A percentile compares a stretch with the other conserved stretches of the same genome.
These are phyloP conservation scores for Passalora sequoiae DNA, from an alignment of 2,329 filamentous ascomycete genomes.

Conservation along the genomic window DNA sequence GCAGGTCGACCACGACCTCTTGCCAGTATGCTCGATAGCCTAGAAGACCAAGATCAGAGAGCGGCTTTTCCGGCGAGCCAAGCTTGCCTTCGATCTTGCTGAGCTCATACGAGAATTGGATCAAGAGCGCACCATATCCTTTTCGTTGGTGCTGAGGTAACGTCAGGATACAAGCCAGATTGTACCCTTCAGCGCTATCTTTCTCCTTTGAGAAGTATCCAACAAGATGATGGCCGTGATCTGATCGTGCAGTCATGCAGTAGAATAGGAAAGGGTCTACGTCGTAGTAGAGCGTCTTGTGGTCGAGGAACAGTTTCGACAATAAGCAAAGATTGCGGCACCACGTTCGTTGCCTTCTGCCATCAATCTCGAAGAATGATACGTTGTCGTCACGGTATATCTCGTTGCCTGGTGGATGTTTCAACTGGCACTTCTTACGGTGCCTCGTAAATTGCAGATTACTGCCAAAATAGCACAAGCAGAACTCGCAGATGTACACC, in stretches of 20 bases:
- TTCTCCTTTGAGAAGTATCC: slow-evolving; percentile 99
- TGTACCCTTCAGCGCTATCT: slow-evolving; percentile 93
- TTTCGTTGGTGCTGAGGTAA: slow-evolving; percentile 94
- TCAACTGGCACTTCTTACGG: slow-evolving; percentile 79
- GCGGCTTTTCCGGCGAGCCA: slow-evolving; percentile 91
- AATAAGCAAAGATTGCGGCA: slow-evolving; percentile 92
- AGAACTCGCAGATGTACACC: slow-evolving; percentile 97
- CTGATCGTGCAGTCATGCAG: slow-evolving; percentile 86
- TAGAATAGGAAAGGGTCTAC: slow-evolving; percentile 99
- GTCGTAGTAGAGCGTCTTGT: slow-evolving; percentile 98
- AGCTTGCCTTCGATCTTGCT: slow-evolving; percentile 93
- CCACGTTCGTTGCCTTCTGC: slow-evolving; percentile 87
- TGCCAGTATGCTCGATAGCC: slow-evolving; percentile 98
- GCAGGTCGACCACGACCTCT: slow-evolving; percentile 81
- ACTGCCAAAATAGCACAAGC: slow-evolving; percentile 83
- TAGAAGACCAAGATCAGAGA: slow-evolving; percentile 86
- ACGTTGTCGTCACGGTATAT: slow-evolving; percentile 93
- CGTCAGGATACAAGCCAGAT: slow-evolving; percentile 95
- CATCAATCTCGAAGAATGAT: slow-evolving; percentile 96
- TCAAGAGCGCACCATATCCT: slow-evolving; percentile 86
- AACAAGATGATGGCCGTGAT: slow-evolving; percentile 89
- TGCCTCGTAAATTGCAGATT: slow-evolving; percentile 78
- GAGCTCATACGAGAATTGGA: slow-evolving; percentile 96
- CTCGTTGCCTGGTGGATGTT: slow-evolving; percentile 94
- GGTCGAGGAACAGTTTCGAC: slow-evolving; percentile 93